phyloP scores from a whole-genome alignment of 495 filamentous ascomycete species.

The Chlorociboria aeruginascens region DNA sequence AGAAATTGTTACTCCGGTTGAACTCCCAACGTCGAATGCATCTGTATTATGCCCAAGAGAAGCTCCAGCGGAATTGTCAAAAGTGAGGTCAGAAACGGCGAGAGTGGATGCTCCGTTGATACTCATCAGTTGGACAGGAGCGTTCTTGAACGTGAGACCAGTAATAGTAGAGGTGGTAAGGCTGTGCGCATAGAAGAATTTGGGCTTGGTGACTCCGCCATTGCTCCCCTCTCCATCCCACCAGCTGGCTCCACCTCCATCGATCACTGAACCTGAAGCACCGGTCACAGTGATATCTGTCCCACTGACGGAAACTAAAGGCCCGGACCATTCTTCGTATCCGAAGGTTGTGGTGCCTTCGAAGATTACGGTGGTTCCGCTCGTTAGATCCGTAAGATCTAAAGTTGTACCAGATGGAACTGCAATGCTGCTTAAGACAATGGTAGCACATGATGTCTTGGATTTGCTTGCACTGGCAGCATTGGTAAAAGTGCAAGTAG shows the following conservation, averaged over 20 bases:
- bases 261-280: conserved; percentile 20
- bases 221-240: conserved; percentile 39
- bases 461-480: conserved; percentile 27
- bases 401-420: conserved; percentile 42
- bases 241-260: conserved; percentile 34
- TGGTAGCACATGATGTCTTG: conserved; percentile 37
- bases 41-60: conserved; percentile 56
- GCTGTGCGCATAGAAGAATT: conserved; percentile 38
- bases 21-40: conserved; percentile 45
- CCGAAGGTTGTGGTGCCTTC: conserved; percentile 23
- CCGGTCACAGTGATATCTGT: conserved; percentile 29
- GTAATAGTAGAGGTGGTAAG: conserved; percentile 28
- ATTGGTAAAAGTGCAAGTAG: conserved; percentile 37
- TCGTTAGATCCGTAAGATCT: conserved; percentile 33
- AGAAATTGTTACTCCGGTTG: conserved; percentile 37
- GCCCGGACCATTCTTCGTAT: conserved; percentile 35
- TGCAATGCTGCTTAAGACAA: conserved; percentile 33
- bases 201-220: conserved; percentile 38
- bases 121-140: conserved; percentile 49
- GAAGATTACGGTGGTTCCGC: conserved; percentile 26
- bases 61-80: conserved; percentile 21
- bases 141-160: conserved; percentile 34
- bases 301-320: conserved; percentile 33
- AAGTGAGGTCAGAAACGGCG: conserved; percentile 37
- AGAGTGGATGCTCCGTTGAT: conserved; percentile 38